Percentiles rank a stretch among this genome's conserved stretches.
Evolutionary conservation across 192 early-diverging fungal species (phyloP).

Genomic region (Dissophora ornata): DNA sequence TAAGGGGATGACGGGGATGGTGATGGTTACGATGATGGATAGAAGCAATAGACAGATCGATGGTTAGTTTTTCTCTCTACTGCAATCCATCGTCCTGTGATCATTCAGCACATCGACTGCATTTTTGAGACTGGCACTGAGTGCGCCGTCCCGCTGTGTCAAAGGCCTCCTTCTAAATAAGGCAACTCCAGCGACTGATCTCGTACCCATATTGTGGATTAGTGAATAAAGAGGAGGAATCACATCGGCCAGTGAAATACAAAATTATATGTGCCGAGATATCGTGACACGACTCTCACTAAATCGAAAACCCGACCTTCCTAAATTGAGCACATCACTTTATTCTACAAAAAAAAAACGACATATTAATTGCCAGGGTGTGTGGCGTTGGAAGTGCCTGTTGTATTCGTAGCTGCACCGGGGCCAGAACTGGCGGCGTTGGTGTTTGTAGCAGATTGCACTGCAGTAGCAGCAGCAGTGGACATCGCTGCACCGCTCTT

Average conservation of each 20-base stretch:
- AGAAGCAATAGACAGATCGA: constrained; percentile 32
- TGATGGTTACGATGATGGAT: constrained; percentile 21
- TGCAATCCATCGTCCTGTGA: too few species aligned
- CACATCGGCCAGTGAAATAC: not conserved
- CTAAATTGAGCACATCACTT: too few species aligned
- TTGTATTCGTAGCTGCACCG: not conserved
- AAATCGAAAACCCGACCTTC: too few species aligned
- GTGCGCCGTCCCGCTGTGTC: too few species aligned
- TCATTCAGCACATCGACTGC: not conserved
- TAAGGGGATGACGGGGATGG: not conserved
- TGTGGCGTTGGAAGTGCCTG: too few species aligned
- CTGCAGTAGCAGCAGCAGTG: not conserved
- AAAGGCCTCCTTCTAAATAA: not conserved
- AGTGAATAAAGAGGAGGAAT: constrained; percentile 42
- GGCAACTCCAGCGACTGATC: constrained; percentile 9
- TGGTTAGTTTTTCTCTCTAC: constrained; percentile 22
- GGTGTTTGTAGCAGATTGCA: not conserved
- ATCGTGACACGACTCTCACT: not conserved
- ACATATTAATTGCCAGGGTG: too few species aligned
- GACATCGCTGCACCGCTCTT: constrained; percentile 13
- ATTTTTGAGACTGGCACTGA: too few species aligned
- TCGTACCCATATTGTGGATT: constrained; percentile 49
- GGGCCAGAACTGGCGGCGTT: not conserved
- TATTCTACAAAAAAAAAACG: too few species aligned
- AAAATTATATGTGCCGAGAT: not conserved